Conservation (phyloP, 164 flowering plant genomes). For the Vitis riparia region DNA sequence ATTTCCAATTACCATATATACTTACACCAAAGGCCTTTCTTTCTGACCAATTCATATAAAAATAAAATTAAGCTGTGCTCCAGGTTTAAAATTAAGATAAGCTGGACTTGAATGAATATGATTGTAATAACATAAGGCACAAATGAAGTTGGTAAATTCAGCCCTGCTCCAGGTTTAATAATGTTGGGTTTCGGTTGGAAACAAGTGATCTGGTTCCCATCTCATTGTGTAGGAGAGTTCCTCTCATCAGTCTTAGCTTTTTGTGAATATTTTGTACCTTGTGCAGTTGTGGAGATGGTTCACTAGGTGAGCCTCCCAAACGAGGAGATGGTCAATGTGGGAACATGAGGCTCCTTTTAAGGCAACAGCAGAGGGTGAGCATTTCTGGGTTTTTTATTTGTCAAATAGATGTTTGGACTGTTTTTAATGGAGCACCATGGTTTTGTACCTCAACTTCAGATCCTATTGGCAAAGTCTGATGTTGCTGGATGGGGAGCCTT, state of each 20-base stretch:
- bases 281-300: constrained; percentile 91
- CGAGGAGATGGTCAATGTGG: constrained; percentile 94
- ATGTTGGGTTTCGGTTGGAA: no score
- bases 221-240: background rate
- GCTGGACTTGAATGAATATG: no score
- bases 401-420: constrained; percentile 1
- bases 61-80: no score
- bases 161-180: no score
- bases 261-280: background rate
- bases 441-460: constrained; percentile 35
- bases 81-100: no score
- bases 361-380: constrained; percentile 88
- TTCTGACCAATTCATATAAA: no score
- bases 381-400: constrained; percentile 1
- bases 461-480: constrained; percentile 83
- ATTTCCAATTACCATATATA: no score
- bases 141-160: no score
- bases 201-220: background rate
- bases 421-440: background rate
- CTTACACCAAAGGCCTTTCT: no score
- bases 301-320: constrained; percentile 76
- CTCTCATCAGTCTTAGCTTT: background rate
- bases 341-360: constrained; percentile 89
- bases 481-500: constrained; percentile 99
- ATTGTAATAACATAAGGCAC: no score